Evolutionary conservation across 2,329 filamentous ascomycete genomes (phyloP), one percentile per base, ranked within the genome.

Genomic region (Blastomyces parvus): DNA sequence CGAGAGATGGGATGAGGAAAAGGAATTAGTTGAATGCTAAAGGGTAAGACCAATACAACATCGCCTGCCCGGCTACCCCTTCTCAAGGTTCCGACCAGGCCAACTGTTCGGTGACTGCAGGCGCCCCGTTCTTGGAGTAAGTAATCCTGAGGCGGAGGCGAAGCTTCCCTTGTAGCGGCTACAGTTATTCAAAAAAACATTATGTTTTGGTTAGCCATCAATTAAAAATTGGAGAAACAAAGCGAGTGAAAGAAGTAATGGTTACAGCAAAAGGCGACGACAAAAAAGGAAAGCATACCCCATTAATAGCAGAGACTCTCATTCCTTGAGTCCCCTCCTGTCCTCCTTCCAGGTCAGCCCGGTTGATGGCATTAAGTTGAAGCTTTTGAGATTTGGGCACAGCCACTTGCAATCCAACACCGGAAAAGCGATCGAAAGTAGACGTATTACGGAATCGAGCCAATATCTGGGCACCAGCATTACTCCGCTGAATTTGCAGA

Each of bases 381-480:
- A 99, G 78, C 74, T 94, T 96, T 78, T 99, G 94, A 55, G 89
- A 91, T 78, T 97, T 99, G 9, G 94, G 94, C 62, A 99, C 94
- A 0, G 94, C 94, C 53, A 93, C 94, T 75, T 99, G 94, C 67
- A 99, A 76, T 33, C 90, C 90, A 38, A 97, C 89, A 56, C 84
- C 85, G 19, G 86, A 86, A 59, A 97, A 81, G 17, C 80, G 78
- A 17, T 82, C 82, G 38, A 88, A 85, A 64, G 82, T 81, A 17
- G 87, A 88, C 0, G 79, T 84, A 75, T 97, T 97, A 48, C 84
- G 85, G 81, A 99, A 99, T 9, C 87, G 86, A 19, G 91, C 91
- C 59, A 88, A 81, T 7, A 96, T 87, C 73, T 96, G 91, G 25
- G 96, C 87, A 56, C 87, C 89, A 3, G 65, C 67, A 55, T 70